Evolutionary conservation across 495 filamentous ascomycete species (phyloP), one percentile per base, ranked within the genome.

Genomic region (Cudoniella acicularis): DNA sequence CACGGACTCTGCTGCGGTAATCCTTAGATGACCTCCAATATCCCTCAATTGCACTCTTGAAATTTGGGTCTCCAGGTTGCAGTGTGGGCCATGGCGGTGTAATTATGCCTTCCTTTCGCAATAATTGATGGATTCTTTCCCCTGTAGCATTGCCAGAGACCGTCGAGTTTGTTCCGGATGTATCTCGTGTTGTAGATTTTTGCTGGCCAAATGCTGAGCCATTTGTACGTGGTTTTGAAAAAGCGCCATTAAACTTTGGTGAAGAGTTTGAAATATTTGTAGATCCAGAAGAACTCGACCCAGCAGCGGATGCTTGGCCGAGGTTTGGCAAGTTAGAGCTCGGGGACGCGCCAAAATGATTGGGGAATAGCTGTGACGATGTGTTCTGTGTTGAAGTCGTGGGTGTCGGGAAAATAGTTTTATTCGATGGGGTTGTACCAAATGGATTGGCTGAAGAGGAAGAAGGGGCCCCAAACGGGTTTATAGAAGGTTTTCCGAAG

Each of bases 1-100:
- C 78, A 51, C 90, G 82, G 53, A 89, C 84, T 57, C 77, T 82
- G 42, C 82, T 81, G 43, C 91, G 84, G 50, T 90, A 83, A 57
- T 84, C 73, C 70, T 89, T 90, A 59, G 73, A 76, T 1, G 69
- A 49, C 13, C 75, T 72, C 54, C 78, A 74, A 23, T 80, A 70
- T 13, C 53, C 67, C 27, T 79, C 76, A 53, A 81, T 69, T n/a
- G 61, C 70, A 50, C 69, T 70, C 52, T 75, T 76, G 22, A 61
- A 61, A 21, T 73, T 69, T 41, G 75, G 70, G 30, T 77, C 76
- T 4, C 52, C 60, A 10, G 49, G 52, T 1, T 68, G 67, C 18
- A 76, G 62, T 10, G 66, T 52, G 2, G 73, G 74, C 78, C 75
- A 79, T 61, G 63, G 36, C 0, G 80, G 80, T 10, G 58, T 18